phyloP scores from a whole-genome alignment of 169 alveolate species.

The Eimeria brunetti region DNA sequence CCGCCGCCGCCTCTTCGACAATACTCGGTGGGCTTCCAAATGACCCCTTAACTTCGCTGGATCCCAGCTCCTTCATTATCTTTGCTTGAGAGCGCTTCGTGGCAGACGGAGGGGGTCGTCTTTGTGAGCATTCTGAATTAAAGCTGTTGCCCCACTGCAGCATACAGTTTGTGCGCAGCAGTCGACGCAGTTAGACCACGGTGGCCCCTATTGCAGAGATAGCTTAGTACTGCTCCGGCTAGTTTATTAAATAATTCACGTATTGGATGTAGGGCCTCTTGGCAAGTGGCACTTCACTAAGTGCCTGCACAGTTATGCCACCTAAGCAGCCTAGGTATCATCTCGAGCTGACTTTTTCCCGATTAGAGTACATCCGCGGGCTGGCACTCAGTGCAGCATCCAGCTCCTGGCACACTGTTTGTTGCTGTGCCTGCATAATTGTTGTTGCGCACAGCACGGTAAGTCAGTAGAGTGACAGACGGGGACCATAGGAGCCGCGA shows the following conservation, averaged over 20 bases:
- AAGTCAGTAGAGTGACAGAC: neutral
- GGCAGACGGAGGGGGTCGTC: neutral
- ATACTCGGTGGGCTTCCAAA: neutral
- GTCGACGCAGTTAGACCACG: neutral
- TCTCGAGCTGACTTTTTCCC: constrained; percentile 15
- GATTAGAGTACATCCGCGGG: constrained; percentile 14
- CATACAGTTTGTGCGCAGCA: neutral
- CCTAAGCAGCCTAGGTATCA: neutral
- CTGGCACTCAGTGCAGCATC: constrained; percentile 43
- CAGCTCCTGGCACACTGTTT: constrained; percentile 42
- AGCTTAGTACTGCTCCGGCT: neutral
- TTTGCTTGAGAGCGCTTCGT: constrained; percentile 34
- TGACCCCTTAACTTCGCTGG: neutral
- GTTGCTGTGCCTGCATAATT: constrained; percentile 32
- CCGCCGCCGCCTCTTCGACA: neutral
- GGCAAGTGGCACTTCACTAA: neutral
- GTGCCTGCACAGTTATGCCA: neutral
- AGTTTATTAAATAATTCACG: neutral
- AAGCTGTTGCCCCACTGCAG: constrained; percentile 32
- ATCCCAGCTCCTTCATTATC: neutral
- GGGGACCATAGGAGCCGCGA: neutral
- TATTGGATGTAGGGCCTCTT: neutral
- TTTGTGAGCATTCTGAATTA: neutral
- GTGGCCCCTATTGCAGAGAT: neutral
- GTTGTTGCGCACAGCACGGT: neutral